A percentile compares a stretch with the other conserved stretches of the same genome.
Conservation (phyloP, 106 monocot genomes). For the Platanthera guangdongensis region DNA sequence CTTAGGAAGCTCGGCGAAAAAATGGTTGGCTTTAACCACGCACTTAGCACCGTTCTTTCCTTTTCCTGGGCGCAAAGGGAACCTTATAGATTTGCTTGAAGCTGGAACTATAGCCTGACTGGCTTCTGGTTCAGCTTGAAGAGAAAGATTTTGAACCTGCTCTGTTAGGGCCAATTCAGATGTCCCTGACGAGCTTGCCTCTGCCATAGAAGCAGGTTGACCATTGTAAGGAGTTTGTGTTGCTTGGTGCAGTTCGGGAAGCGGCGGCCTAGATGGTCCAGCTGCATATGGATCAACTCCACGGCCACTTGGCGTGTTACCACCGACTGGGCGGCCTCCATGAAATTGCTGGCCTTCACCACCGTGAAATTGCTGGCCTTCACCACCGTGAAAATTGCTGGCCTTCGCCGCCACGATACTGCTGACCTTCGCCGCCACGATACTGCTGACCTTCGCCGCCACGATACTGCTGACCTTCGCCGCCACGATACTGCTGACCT, state of each 20-base stretch:
- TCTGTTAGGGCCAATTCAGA: constrained; percentile 17
- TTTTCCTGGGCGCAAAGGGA: constrained; percentile 70
- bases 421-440: constrained; percentile 6
- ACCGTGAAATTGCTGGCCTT: not conserved
- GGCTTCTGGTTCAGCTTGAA: constrained; percentile 25
- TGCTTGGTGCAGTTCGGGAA: constrained; percentile 99
- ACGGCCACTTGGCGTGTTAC: constrained; percentile 21
- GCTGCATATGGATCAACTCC: constrained; percentile 24
- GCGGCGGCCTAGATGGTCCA: constrained; percentile 40
- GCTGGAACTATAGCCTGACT: constrained; percentile 29
- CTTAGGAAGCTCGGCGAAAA: constrained; percentile 70
- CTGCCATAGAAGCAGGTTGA: constrained; percentile 15
- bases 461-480: not conserved
- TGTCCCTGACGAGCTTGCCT: constrained; percentile 32
- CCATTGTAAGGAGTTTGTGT: constrained; percentile 29
- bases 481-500: not conserved
- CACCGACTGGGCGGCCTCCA: constrained; percentile 40
- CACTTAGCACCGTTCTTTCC: constrained; percentile 52
- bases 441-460: constrained; percentile 49
- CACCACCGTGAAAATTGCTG: too few species aligned
- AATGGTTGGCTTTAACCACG: constrained; percentile 92
- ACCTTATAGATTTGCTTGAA: constrained; percentile 70
- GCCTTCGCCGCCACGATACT: too few species aligned
- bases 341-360: not conserved
- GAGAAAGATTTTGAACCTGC: constrained; percentile 43